phyloP scores from a whole-genome alignment of 2,329 filamentous ascomycete species.

The Dactylellina parvicollis region DNA sequence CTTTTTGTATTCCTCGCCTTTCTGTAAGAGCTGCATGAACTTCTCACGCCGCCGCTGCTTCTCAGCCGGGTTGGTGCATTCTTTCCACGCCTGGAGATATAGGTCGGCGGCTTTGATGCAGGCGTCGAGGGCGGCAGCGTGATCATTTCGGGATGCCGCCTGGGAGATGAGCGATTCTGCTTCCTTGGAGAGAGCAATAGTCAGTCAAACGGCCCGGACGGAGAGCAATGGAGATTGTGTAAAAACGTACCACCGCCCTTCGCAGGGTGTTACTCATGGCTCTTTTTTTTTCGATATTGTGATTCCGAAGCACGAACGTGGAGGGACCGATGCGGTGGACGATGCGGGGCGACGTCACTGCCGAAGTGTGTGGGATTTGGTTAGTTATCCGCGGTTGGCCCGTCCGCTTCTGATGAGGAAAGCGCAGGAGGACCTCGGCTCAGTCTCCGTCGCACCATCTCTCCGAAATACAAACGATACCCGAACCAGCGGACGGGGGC shows the following conservation, averaged over 20 bases:
- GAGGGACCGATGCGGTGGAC: not conserved
- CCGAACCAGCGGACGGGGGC: constrained; percentile 20
- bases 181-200: constrained; percentile 32
- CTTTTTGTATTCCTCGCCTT: constrained; percentile 43
- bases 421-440: constrained; percentile 30
- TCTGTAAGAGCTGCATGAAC: constrained; percentile 38
- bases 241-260: constrained; percentile 28
- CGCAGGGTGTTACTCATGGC: constrained; percentile 5
- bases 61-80: constrained; percentile 35
- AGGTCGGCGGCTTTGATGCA: constrained; percentile 48
- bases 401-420: not conserved
- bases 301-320: not conserved
- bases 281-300: too few species aligned
- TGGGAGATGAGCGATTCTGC: constrained; percentile 53
- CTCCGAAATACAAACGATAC: constrained; percentile 20
- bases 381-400: constrained; percentile 49
- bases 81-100: constrained; percentile 42
- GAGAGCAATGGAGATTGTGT: not conserved
- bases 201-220: constrained; percentile 15
- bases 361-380: constrained; percentile 7
- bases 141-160: constrained; percentile 47
- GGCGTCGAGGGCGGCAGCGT: constrained; percentile 31
- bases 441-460: constrained; percentile 24
- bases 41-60: constrained; percentile 45
- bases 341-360: constrained; percentile 46